These are phyloP conservation scores for Starmerella floris DNA, from an alignment of 805 yeast species.

Conservation along the genomic window DNA sequence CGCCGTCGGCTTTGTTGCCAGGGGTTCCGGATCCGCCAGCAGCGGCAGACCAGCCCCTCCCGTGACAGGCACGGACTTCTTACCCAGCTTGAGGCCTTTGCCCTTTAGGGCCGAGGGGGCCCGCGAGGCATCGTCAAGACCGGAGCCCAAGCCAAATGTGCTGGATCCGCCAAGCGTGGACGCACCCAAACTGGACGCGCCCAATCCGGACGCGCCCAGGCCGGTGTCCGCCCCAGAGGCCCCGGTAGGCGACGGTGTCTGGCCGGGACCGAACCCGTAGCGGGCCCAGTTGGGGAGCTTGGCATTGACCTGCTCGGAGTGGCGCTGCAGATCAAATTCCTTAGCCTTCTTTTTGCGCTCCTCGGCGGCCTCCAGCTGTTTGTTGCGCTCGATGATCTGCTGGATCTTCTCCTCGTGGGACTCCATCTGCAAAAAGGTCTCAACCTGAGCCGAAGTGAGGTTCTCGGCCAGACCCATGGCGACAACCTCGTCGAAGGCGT, in stretches of 20 bases:
- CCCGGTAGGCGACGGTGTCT: too few species aligned
- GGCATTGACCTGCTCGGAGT: conserved; percentile 12
- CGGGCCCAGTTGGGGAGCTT: conserved; percentile 19
- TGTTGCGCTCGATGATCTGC: conserved; percentile 92
- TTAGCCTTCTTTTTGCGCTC: conserved; percentile 92
- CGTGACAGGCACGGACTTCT: conserved; percentile 26
- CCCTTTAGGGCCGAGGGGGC: conserved; percentile 33
- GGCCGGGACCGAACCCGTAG: conserved; percentile 10
- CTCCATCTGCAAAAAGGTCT: conserved; percentile 89
- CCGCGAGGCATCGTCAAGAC: neutral
- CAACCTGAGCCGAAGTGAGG: conserved; percentile 65
- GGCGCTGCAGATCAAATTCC: conserved; percentile 49
- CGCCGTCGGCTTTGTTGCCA: conserved; percentile 10
- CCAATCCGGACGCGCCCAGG: conserved; percentile 2
- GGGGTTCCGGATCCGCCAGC: conserved; percentile 28
- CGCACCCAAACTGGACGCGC: conserved; percentile 2
- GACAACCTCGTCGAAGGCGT: conserved; percentile 89
- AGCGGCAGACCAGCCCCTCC: conserved; percentile 17
- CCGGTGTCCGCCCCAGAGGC: conserved; percentile 3
- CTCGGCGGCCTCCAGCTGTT: conserved; percentile 92
- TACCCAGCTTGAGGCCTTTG: conserved; percentile 71
- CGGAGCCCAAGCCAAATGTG: conserved; percentile 1
- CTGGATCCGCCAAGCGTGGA: conserved; percentile 1
- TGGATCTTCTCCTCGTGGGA: conserved; percentile 97
- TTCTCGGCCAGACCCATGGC: conserved; percentile 83